phyloP scores from a whole-genome alignment of 2,329 filamentous ascomycete species.

The Trichoderma lentiforme region DNA sequence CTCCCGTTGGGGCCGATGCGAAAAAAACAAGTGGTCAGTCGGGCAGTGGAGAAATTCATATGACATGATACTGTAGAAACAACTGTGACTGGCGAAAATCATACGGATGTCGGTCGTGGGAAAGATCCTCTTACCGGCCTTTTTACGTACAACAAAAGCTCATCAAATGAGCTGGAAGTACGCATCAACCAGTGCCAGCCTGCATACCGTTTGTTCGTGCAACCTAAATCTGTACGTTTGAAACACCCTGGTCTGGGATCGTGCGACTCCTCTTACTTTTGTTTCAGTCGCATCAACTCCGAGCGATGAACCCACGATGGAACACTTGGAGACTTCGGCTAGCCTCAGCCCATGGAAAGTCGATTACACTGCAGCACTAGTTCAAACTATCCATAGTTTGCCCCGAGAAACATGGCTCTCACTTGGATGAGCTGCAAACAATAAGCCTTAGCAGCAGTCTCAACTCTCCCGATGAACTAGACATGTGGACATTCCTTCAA shows the following conservation, averaged over 20 bases:
- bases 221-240: not conserved
- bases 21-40: not conserved
- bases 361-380: not conserved
- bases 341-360: not conserved
- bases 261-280: not conserved
- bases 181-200: not conserved
- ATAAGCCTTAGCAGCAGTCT: not conserved
- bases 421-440: not conserved
- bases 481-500: constrained; percentile 1
- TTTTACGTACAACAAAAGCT: not conserved
- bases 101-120: not conserved
- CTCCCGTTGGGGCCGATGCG: not conserved
- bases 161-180: not conserved
- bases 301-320: not conserved
- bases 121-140: not conserved
- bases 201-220: not conserved
- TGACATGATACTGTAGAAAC: not conserved
- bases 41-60: not conserved
- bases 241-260: not conserved
- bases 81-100: not conserved
- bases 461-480: not conserved
- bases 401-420: not conserved
- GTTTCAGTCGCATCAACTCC: not conserved
- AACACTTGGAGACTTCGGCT: not conserved
- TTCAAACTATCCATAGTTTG: not conserved